These are phyloP conservation scores for Tetrapisispora iriomotensis DNA, from an alignment of 805 yeast genomes.

Conservation along the genomic window DNA sequence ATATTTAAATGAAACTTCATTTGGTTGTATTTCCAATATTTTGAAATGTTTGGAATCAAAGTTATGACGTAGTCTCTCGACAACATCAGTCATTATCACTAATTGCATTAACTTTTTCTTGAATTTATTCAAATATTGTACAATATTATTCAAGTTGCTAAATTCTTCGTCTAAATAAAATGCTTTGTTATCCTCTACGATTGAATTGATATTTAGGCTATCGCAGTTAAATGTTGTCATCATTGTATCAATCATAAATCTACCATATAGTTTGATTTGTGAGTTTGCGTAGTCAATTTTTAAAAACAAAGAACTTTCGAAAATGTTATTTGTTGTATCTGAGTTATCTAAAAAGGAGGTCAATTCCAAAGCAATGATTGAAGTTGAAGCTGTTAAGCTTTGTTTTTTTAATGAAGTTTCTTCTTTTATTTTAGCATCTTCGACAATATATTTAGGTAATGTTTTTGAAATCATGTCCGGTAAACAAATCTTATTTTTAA, in stretches of 20 bases:
- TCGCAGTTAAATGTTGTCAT: conserved; percentile 24
- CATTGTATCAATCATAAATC: conserved; percentile 24
- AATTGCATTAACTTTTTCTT: conserved; percentile 27
- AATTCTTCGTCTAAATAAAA: conserved; percentile 23
- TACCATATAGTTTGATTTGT: conserved; percentile 24
- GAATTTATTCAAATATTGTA: conserved; percentile 20
- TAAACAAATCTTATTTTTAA: conserved; percentile 21
- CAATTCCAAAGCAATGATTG: conserved; percentile 22
- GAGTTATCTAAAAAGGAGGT: conserved; percentile 27
- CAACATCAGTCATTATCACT: conserved; percentile 27
- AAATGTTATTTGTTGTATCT: conserved; percentile 18
- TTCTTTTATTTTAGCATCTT: not conserved
- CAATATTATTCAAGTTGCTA: conserved; percentile 19
- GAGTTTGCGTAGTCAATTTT: conserved; percentile 24
- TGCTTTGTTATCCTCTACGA: conserved; percentile 19
- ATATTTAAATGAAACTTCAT: conserved; percentile 29
- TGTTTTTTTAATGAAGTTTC: not conserved
- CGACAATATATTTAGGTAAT: conserved; percentile 19
- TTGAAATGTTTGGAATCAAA: conserved; percentile 26
- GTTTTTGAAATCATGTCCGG: conserved; percentile 6
- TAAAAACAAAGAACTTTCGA: conserved; percentile 27
- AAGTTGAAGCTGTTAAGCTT: conserved; percentile 3
- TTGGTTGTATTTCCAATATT: conserved; percentile 25
- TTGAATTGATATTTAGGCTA: conserved; percentile 22
- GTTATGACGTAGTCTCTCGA: conserved; percentile 26